phyloP scores from a whole-genome alignment of 306 rosid genomes.

The Quercus berberidifolia region DNA sequence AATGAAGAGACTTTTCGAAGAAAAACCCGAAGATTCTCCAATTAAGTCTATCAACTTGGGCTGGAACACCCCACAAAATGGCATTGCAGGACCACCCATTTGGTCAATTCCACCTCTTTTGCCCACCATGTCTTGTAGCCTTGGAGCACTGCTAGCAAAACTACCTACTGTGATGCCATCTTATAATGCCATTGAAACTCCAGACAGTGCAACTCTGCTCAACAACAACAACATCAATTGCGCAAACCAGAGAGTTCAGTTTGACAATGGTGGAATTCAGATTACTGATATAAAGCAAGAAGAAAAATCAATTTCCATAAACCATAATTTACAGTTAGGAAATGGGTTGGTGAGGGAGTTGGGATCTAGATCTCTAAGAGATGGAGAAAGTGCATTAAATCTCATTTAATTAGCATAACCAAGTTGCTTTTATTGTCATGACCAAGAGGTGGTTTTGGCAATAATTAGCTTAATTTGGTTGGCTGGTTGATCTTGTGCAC shows the following conservation, averaged over 20 bases:
- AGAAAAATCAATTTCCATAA: conserved; percentile 16
- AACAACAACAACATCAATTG: conserved; percentile 10
- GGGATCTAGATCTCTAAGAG: conserved; percentile 11
- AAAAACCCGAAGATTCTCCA: conserved; percentile 38
- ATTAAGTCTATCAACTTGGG: conserved; percentile 57
- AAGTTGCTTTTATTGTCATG: conserved; percentile 14
- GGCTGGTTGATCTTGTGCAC: not conserved
- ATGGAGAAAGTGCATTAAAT: conserved; percentile 32
- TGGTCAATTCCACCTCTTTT: conserved; percentile 49
- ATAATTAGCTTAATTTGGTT: conserved; percentile 10
- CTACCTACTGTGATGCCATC: conserved; percentile 31
- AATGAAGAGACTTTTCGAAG: conserved; percentile 43
- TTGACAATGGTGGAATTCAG: conserved; percentile 20
- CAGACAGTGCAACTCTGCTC: conserved; percentile 9
- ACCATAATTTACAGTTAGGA: conserved; percentile 23
- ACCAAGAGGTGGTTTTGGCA: conserved; percentile 2
- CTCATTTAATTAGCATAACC: conserved; percentile 27
- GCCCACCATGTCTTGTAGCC: conserved; percentile 53
- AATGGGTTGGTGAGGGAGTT: conserved; percentile 10
- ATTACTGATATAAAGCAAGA: conserved; percentile 27
- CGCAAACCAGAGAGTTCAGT: conserved; percentile 30
- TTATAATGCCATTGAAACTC: conserved; percentile 20
- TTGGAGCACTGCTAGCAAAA: conserved; percentile 48
- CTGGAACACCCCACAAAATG: conserved; percentile 49
- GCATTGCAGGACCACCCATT: conserved; percentile 33